These are phyloP conservation scores for Neurospora sp. DNA, from an alignment of 495 filamentous ascomycete genomes.

Conservation along the genomic window DNA sequence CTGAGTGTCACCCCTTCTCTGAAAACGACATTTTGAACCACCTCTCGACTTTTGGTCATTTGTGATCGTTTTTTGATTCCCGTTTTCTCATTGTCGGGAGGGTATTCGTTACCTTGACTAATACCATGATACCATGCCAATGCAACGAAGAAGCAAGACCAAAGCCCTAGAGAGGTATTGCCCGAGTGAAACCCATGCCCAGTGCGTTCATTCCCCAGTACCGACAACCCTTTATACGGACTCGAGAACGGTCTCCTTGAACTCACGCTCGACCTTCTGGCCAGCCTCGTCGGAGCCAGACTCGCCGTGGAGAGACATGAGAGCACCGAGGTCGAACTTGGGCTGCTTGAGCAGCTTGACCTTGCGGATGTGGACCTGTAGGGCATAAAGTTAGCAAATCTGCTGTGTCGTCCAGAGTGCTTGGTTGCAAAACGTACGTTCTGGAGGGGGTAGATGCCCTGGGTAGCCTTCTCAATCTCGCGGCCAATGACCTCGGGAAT, in stretches of 20 bases:
- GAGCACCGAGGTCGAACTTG: slow-evolving; percentile 96
- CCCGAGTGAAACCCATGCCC: slow-evolving; percentile 38
- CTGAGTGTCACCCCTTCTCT: not conserved
- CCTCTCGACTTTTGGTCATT: slow-evolving; percentile 19
- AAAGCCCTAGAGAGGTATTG: slow-evolving; percentile 41
- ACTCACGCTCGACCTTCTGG: slow-evolving; percentile 97
- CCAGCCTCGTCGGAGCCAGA: slow-evolving; percentile 91
- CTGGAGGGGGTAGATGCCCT: slow-evolving; percentile 98
- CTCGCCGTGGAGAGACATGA: slow-evolving; percentile 94
- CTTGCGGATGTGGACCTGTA: slow-evolving; percentile 97
- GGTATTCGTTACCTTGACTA: slow-evolving; percentile 37
- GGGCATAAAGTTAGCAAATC: slow-evolving; percentile 10
- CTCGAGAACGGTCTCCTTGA: slow-evolving; percentile 94
- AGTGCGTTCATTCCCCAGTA: slow-evolving; percentile 32
- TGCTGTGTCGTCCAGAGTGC: not conserved
- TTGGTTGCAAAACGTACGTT: slow-evolving; percentile 56
- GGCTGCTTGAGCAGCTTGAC: slow-evolving; percentile 96
- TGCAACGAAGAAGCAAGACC: slow-evolving; percentile 44
- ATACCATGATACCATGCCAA: slow-evolving; percentile 44
- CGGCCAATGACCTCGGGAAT: slow-evolving; percentile 98
- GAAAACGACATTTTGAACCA: slow-evolving; percentile 4
- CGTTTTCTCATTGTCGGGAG: slow-evolving; percentile 22
- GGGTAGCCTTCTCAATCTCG: slow-evolving; percentile 98
- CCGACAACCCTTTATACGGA: slow-evolving; percentile 60
- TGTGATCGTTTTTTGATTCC: slow-evolving; percentile 28